A percentile compares a stretch with the other conserved stretches of the same genome.
Conservation (phyloP, 2,329 filamentous ascomycete species). For the Aspergillus sp. region DNA sequence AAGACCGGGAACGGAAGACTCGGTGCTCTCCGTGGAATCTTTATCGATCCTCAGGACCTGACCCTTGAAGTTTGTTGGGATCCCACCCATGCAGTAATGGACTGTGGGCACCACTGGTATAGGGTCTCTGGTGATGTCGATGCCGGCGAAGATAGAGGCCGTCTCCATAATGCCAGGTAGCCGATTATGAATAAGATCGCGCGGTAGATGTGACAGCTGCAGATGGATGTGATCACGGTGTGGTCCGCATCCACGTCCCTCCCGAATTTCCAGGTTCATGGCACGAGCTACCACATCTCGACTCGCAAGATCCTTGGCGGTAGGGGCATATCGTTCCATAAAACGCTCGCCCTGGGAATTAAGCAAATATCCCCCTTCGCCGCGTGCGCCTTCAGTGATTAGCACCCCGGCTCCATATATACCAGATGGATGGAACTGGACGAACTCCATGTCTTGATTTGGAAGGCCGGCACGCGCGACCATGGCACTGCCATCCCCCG, state of each 20-base stretch:
- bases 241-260: constrained; percentile 2
- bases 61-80: constrained; percentile 1
- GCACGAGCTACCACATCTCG: constrained; percentile 1
- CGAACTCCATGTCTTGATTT: constrained; percentile 5
- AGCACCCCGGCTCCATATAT: constrained; percentile 3
- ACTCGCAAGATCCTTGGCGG: constrained; percentile 2
- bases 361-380: constrained; percentile 1
- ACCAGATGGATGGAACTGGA: constrained; percentile 1
- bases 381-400: constrained; percentile 1
- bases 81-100: constrained; percentile 5
- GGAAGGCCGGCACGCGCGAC: constrained; percentile 1
- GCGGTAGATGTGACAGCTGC: constrained; percentile 2
- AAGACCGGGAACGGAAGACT: neutral
- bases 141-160: neutral
- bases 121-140: neutral
- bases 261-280: constrained; percentile 3
- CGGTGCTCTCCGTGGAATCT: neutral
- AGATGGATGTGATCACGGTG: neutral
- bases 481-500: constrained; percentile 2
- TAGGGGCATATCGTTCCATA: constrained; percentile 4
- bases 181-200: neutral
- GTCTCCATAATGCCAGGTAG: constrained; percentile 3
- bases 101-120: constrained; percentile 2
- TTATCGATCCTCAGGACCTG: neutral
- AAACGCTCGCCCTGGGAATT: constrained; percentile 1